Evolutionary conservation across 257 asterid species (phyloP).

Genomic region (Solanum tarijense): DNA sequence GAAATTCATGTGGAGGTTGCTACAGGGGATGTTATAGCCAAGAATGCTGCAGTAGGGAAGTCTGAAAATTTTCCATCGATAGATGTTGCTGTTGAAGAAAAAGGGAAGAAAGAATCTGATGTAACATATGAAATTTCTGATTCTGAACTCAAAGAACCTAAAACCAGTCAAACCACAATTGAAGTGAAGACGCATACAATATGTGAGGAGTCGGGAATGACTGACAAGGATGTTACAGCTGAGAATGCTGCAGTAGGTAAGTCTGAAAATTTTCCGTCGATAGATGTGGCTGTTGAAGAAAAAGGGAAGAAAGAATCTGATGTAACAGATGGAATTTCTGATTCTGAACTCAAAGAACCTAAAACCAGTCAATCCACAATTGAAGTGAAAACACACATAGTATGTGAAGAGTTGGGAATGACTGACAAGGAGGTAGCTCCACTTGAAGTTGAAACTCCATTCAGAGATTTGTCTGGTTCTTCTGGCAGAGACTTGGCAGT

Average conservation of each 20-base stretch:
- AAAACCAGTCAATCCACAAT: not conserved
- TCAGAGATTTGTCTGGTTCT: not conserved
- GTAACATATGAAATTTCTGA: not conserved
- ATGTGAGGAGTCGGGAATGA: not conserved
- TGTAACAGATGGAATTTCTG: not conserved
- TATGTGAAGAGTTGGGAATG: not conserved
- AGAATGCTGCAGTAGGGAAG: not conserved
- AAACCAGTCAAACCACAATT: not conserved
- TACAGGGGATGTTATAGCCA: not conserved
- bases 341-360: not conserved
- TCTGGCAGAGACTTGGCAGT: constrained; percentile 3
- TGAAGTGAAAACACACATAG: not conserved
- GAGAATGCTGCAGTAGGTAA: not conserved
- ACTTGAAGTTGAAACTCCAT: constrained; percentile 5
- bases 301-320: not conserved
- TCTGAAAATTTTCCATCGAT: not conserved
- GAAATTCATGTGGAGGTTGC: not conserved
- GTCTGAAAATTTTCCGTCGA: not conserved
- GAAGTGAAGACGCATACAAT: not conserved
- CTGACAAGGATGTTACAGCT: not conserved
- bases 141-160: not conserved
- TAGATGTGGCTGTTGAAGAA: not conserved
- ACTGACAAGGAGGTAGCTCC: not conserved
- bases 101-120: not conserved
- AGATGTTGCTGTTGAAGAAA: not conserved